A percentile compares a stretch with the other conserved stretches of the same genome.
phyloP scores from a whole-genome alignment of 106 monocot species.

The Phalaenopsis equestris region DNA sequence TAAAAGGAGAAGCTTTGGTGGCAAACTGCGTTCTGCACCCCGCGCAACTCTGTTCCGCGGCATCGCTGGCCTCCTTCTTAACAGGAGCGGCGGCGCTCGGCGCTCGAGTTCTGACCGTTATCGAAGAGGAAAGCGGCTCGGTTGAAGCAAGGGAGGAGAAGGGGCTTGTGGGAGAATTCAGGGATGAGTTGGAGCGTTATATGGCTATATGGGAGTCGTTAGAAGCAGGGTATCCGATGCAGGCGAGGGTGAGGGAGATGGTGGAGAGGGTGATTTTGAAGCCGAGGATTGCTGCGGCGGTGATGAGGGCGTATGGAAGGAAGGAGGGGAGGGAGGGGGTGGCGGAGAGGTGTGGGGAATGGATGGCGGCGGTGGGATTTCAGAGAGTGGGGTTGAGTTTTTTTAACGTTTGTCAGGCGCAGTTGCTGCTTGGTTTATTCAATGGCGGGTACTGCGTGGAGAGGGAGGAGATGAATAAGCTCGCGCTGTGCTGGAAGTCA shows the following conservation, averaged over 20 bases:
- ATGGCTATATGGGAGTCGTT: slow-evolving; percentile 22
- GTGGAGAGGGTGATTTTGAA: slow-evolving; percentile 26
- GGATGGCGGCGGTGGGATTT: slow-evolving; percentile 21
- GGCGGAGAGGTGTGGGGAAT: slow-evolving; percentile 12
- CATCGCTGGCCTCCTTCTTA: not conserved
- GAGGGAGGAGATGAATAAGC: slow-evolving; percentile 21
- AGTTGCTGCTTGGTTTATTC: slow-evolving; percentile 33
- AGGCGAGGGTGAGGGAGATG: slow-evolving; percentile 17
- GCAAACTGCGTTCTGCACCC: slow-evolving; percentile 40
- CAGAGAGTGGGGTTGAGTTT: slow-evolving; percentile 21
- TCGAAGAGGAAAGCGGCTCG: slow-evolving; percentile 20
- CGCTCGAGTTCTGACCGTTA: slow-evolving; percentile 9
- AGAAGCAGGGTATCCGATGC: slow-evolving; percentile 23
- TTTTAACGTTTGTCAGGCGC: slow-evolving; percentile 35
- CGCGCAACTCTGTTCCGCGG: not conserved
- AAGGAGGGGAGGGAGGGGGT: not conserved
- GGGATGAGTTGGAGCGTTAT: slow-evolving; percentile 21
- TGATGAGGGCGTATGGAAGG: slow-evolving; percentile 4
- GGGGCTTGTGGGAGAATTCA: slow-evolving; percentile 22
- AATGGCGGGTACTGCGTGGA: slow-evolving; percentile 33
- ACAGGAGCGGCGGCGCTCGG: slow-evolving; percentile 3
- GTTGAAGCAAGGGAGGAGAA: not conserved
- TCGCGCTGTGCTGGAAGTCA: slow-evolving; percentile 33
- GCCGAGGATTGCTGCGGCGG: slow-evolving; percentile 23
- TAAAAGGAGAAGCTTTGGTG: slow-evolving; percentile 33